Base-by-base conservation (phyloP, 192 early-diverging fungal species). In the Anaeromyces robustus region DNA sequence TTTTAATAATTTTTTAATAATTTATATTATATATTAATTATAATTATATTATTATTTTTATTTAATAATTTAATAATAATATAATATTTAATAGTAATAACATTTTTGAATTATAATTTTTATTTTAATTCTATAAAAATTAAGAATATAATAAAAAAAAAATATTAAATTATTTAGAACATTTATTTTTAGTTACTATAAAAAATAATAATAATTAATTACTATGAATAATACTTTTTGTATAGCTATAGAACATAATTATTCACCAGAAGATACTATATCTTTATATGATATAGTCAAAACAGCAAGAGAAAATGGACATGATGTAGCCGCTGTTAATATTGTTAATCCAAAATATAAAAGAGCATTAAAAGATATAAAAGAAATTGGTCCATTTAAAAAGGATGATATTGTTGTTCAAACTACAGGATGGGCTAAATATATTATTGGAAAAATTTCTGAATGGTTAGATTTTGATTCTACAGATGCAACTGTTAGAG, bases 401-500 rank as follows among this genome's bases (percentile, higher is more conserved):
- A 68, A 11, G n/a, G 52, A 68, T 22, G 52, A 68, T 68, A 68
- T 68, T n/a, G 52, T 68, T 68, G 52, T 68, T n/a, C 52, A 68
- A 68, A 68, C 52, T 68, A 68, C 52, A 68, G 52, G 52, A 9
- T 68, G 52, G 52, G 52, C 52, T n/a, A 68, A 68, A 68, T 68
- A 68, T n/a, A 68, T 78, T 12, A 86, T 91, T n/a, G 92, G 91
- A 2, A 82, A 85, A 31, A 34, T 88, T 22, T 82, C 92, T 3
- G 82, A 86, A 13, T 92, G 90, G 90, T 85, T 89, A 30, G 80
- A 87, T 80, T 85, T 92, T 34, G 91, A 92, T 79, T 86, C 88
- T 3, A 6, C 77, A 0, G 86, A 88, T 78, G 30, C 68, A n/a
- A 80, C 81, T 32, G 82, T 88, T 5, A 83, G 89, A 31, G 85